Evolutionary conservation across 768 basidiomycete species (phyloP).

Genomic region (Lentinula raphanica): DNA sequence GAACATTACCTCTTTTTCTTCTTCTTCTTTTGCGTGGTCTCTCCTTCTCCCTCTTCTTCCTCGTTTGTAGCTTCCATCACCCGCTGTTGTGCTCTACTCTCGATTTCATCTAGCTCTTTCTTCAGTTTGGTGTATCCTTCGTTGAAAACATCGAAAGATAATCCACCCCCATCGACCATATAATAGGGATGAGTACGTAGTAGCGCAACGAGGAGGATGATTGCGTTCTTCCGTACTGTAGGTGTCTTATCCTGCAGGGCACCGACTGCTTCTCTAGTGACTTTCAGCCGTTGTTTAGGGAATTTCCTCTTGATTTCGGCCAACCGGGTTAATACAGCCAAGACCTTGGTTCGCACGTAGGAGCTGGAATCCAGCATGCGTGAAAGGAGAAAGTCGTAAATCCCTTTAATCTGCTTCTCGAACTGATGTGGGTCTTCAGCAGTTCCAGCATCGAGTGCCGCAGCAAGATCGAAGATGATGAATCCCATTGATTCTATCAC

Average conservation of each 20-base stretch:
- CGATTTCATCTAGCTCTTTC: slow-evolving; percentile 65
- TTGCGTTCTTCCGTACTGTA: slow-evolving; percentile 80
- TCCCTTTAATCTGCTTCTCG: slow-evolving; percentile 70
- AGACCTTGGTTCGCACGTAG: slow-evolving; percentile 88
- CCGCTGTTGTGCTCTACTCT: slow-evolving; percentile 60
- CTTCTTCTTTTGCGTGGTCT: slow-evolving; percentile 24
- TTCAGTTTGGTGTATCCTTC: slow-evolving; percentile 58
- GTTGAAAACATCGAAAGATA: slow-evolving; percentile 72
- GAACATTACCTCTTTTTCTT: slow-evolving; percentile 14
- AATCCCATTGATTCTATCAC: slow-evolving; percentile 85
- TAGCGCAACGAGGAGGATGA: slow-evolving; percentile 67
- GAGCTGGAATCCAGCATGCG: slow-evolving; percentile 85
- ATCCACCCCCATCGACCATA: slow-evolving; percentile 72
- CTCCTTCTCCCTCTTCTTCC: slow-evolving; percentile 25
- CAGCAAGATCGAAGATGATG: slow-evolving; percentile 77
- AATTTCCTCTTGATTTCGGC: slow-evolving; percentile 73
- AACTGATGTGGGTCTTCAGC: slow-evolving; percentile 38
- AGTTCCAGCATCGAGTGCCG: slow-evolving; percentile 41
- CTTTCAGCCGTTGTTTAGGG: slow-evolving; percentile 75
- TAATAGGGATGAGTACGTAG: slow-evolving; percentile 88
- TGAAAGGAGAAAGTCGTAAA: slow-evolving; percentile 81
- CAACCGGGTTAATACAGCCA: slow-evolving; percentile 68
- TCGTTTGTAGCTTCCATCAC: slow-evolving; percentile 40
- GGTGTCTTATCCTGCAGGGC: slow-evolving; percentile 89
- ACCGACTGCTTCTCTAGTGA: slow-evolving; percentile 71